A percentile compares a stretch with the other conserved stretches of the same genome.
phyloP scores from a whole-genome alignment of 164 flowering plant species.

The Pachysandra terminalis region DNA sequence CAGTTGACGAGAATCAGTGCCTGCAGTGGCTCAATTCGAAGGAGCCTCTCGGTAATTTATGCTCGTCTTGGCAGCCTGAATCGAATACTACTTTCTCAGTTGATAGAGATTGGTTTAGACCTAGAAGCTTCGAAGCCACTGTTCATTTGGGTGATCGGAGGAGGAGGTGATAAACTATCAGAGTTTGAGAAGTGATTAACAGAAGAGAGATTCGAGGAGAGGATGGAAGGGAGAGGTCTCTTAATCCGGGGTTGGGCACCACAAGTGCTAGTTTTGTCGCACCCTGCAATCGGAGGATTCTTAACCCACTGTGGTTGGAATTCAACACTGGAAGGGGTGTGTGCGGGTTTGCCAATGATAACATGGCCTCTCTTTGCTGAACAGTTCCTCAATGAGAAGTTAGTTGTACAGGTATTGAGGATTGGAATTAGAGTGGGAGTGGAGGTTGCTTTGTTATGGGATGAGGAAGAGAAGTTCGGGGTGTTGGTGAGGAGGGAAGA shows the following conservation, averaged over 20 bases:
- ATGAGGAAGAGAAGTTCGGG: constrained; percentile 25
- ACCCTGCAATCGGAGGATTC: constrained; percentile 37
- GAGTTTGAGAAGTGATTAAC: constrained; percentile 25
- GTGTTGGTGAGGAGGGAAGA: constrained; percentile 30
- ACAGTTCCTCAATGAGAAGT: constrained; percentile 39
- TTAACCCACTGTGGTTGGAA: constrained; percentile 60
- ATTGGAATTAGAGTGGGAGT: constrained; percentile 39
- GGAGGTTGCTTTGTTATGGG: constrained; percentile 14
- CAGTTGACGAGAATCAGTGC: constrained; percentile 27
- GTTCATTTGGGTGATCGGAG: constrained; percentile 45
- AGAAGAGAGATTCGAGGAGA: constrained; percentile 24
- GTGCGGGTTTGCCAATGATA: constrained; percentile 30
- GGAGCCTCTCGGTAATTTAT: constrained; percentile 40
- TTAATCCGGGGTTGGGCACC: constrained; percentile 49
- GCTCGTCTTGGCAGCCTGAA: constrained; percentile 49
- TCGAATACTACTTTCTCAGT: constrained; percentile 22
- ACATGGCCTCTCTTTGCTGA: constrained; percentile 41
- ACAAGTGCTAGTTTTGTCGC: constrained; percentile 35
- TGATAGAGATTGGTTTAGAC: constrained; percentile 45
- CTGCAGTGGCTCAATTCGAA: constrained; percentile 42
- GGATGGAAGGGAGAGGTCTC: constrained; percentile 24
- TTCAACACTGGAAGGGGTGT: constrained; percentile 28
- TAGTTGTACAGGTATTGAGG: constrained; percentile 25
- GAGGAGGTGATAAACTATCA: neutral
- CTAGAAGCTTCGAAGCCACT: constrained; percentile 44